Evolutionary conservation across 2,329 filamentous ascomycete genomes (phyloP).

Genomic region (Fusarium sp.): DNA sequence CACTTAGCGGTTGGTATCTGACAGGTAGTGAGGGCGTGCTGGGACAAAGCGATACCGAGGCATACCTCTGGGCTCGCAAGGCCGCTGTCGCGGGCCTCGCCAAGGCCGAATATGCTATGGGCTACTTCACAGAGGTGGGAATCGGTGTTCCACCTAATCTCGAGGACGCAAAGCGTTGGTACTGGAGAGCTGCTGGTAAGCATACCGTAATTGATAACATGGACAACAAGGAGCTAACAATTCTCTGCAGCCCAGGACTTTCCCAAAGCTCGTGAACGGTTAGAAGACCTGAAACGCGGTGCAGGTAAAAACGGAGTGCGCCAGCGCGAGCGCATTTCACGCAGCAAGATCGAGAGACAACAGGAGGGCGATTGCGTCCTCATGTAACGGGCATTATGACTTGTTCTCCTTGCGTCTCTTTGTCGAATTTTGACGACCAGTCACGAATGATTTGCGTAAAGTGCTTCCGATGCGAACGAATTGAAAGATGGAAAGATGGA

Average conservation of each 20-base stretch:
- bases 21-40: conserved; percentile 89
- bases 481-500: neutral
- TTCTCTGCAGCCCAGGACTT: conserved; percentile 81
- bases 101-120: conserved; percentile 97
- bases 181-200: conserved; percentile 95
- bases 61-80: conserved; percentile 96
- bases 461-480: neutral
- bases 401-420: neutral
- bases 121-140: conserved; percentile 94
- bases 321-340: conserved; percentile 79
- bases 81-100: conserved; percentile 86
- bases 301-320: conserved; percentile 76
- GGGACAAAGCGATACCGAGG: conserved; percentile 92
- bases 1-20: conserved; percentile 91
- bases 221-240: conserved; percentile 41
- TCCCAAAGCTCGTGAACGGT: conserved; percentile 87
- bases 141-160: conserved; percentile 87
- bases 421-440: no score
- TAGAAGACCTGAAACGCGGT: conserved; percentile 85
- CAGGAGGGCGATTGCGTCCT: conserved; percentile 88
- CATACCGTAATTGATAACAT: conserved; percentile 40
- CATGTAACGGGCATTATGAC: conserved; percentile 66
- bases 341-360: conserved; percentile 82
- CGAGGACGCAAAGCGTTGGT: conserved; percentile 98
- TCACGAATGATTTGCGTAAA: neutral